Evolutionary conservation across 345 rosid species (phyloP), one percentile per base, ranked within the genome.

Genomic region (Laguncularia racemosa): DNA sequence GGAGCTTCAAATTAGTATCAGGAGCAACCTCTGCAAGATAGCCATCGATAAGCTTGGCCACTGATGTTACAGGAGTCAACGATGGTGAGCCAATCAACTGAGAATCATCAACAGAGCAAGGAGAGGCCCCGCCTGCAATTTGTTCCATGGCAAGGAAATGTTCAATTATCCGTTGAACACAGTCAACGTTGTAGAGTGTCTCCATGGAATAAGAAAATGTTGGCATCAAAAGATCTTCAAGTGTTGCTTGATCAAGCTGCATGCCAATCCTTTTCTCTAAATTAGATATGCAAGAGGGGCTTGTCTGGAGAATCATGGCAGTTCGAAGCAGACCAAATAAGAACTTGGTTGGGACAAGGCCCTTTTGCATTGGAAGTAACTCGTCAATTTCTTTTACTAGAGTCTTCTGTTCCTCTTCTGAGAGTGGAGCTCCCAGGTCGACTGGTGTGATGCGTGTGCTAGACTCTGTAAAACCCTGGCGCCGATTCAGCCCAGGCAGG

Each of bases 1-100:
- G 88, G 64, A 87, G 89, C 78, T 93, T 93, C 69, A 93, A 78
- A 73, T 89, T 89, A 44, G 82, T 81, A 70, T 93, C 99, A 56
- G 97, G 89, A 45, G 97, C 96, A 71, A 93, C 96, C 84, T 93
- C 99, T 18, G 97, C 95, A 15, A 93, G 90, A 66, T 89, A 93
- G 38, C 97, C 99, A 55, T 93, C 97, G n/a, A 93, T 81, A 72
- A 93, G 77, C 83, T 93, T 93, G 50, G 99, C 90, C 38, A 87
- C 99, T 52, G 62, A 75, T 23, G 97, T 75, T 74, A 93, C 73
- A 23, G 99, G 97, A 33, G 95, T 83, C 53, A 85, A 52, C 18
- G 88, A 76, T 16, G 96, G 99, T 4, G 97, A 89, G 12, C 91
- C 89, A 47, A 85, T 81, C 71, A 84, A 73, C 64, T 83, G 96